These are phyloP conservation scores for Malus hybrid DNA, from an alignment of 331 rosid species.

Conservation along the genomic window DNA sequence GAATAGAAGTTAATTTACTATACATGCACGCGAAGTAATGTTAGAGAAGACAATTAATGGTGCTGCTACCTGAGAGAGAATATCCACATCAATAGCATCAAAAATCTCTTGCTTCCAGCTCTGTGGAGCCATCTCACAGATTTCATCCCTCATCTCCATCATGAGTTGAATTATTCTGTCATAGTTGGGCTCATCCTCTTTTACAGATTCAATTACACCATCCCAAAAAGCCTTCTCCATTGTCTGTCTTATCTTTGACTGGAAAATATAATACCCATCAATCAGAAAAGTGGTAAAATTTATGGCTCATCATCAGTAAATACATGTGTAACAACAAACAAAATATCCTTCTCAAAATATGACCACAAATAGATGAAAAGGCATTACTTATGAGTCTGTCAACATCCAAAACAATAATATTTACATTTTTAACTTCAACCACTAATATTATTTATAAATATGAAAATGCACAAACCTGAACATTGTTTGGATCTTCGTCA, in stretches of 20 bases:
- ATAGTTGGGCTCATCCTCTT: constrained; percentile 60
- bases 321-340: not conserved
- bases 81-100: constrained; percentile 64
- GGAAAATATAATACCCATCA: constrained; percentile 8
- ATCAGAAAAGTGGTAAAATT: constrained; percentile 5
- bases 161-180: constrained; percentile 62
- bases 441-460: not conserved
- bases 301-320: not conserved
- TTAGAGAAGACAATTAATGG: not conserved
- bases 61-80: constrained; percentile 65
- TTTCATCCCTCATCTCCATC: constrained; percentile 86
- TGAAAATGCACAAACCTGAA: constrained; percentile 49
- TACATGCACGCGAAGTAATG: not conserved
- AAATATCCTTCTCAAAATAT: not conserved
- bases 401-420: not conserved
- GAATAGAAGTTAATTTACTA: not conserved
- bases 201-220: constrained; percentile 65
- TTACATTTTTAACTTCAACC: no score
- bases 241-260: constrained; percentile 64
- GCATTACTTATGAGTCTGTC: not conserved
- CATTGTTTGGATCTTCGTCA: constrained; percentile 37
- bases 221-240: constrained; percentile 97
- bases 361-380: not conserved
- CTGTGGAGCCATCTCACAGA: constrained; percentile 78
- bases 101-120: constrained; percentile 74